phyloP scores from a whole-genome alignment of 2,329 filamentous ascomycete genomes.

The Immersiporthe knoxdaviesiana region DNA sequence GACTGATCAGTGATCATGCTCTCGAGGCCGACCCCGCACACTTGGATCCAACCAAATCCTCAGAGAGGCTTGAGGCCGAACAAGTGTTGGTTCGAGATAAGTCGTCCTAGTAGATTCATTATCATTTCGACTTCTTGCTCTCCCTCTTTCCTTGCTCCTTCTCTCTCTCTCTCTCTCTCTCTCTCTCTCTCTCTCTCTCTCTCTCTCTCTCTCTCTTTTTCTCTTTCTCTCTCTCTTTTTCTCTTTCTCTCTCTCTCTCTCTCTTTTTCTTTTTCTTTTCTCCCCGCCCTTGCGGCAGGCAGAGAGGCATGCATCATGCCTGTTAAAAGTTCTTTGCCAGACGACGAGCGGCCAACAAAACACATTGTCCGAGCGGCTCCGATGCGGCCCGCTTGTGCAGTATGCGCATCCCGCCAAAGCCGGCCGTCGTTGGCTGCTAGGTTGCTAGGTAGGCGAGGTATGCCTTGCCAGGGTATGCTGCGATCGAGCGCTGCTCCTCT shows the following conservation, averaged over 20 bases:
- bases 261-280: too few species aligned
- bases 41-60: not conserved
- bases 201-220: not conserved
- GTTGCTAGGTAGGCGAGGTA: not conserved
- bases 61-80: not conserved
- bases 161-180: not conserved
- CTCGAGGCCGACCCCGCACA: not conserved
- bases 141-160: not conserved
- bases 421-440: not conserved
- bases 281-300: not conserved
- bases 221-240: not conserved
- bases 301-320: not conserved
- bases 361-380: conserved; percentile 23
- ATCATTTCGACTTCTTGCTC: too few species aligned
- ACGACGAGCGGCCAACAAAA: conserved; percentile 15
- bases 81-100: too few species aligned
- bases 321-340: not conserved
- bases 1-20: conserved; percentile 6
- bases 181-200: not conserved
- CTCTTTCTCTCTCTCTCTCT: too few species aligned
- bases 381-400: conserved; percentile 23
- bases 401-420: not conserved
- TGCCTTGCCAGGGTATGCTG: not conserved
- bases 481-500: not conserved
- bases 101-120: too few species aligned